phyloP scores from a whole-genome alignment of 768 basidiomycete genomes.

The Psilocybe cyanescens region DNA sequence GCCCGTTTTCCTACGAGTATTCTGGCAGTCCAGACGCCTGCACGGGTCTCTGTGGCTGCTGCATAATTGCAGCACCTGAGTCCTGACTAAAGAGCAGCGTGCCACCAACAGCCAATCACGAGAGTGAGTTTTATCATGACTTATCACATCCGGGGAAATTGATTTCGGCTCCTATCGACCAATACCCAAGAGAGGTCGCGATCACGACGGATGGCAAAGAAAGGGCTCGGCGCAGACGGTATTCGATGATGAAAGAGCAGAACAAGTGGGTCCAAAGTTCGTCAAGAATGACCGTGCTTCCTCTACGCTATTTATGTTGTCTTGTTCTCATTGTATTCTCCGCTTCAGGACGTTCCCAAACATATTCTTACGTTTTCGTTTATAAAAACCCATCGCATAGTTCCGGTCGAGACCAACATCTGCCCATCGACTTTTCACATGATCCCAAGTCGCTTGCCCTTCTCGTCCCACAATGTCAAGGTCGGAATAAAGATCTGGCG shows the following conservation, averaged over 20 bases:
- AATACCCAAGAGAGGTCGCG: conserved; percentile 10
- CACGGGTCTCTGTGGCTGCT: neutral
- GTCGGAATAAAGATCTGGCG: neutral
- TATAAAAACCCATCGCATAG: neutral
- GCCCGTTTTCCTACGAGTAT: conserved; percentile 8
- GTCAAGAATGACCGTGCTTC: neutral
- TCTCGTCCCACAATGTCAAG: neutral
- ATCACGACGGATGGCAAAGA: conserved; percentile 1
- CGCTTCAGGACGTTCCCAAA: neutral
- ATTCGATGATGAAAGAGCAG: neutral
- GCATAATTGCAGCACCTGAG: conserved; percentile 1
- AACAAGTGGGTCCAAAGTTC: neutral
- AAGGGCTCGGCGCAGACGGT: neutral
- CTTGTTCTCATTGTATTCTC: neutral
- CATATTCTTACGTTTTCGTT: neutral
- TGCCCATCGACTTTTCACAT: neutral
- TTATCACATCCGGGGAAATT: conserved; percentile 13
- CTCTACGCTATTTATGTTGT: neutral
- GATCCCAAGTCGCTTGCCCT: neutral
- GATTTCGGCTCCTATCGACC: conserved; percentile 14
- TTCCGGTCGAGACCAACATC: neutral
- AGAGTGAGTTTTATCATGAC: conserved; percentile 10
- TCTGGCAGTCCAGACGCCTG: conserved; percentile 4
- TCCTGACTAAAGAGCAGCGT: conserved; percentile 14
- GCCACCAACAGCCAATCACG: conserved; percentile 11